Percentiles rank a stretch among this genome's conserved stretches.
These are phyloP conservation scores for Candida hispaniensis DNA, from an alignment of 805 yeast genomes.

Conservation along the genomic window DNA sequence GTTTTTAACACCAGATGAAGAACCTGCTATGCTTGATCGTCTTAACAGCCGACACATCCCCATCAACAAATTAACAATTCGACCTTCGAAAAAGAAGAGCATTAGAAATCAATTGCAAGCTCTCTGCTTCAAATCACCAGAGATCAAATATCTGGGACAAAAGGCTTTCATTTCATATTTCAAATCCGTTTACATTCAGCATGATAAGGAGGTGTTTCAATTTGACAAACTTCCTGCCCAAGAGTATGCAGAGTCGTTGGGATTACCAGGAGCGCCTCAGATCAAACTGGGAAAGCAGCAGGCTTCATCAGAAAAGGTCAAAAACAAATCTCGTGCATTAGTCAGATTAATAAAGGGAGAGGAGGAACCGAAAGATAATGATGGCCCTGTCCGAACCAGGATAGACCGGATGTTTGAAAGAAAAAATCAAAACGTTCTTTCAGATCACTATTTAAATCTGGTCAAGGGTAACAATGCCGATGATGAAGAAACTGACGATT, in stretches of 20 bases:
- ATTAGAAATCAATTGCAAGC: constrained; percentile 81
- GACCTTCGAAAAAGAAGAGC: constrained; percentile 58
- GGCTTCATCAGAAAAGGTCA: constrained; percentile 34
- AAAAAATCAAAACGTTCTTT: constrained; percentile 80
- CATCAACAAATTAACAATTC: constrained; percentile 61
- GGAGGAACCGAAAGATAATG: constrained; percentile 35
- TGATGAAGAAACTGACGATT: constrained; percentile 53
- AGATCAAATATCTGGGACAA: constrained; percentile 85
- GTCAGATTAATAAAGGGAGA: constrained; percentile 47
- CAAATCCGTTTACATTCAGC: constrained; percentile 73
- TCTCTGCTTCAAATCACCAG: constrained; percentile 82
- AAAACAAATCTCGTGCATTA: constrained; percentile 70
- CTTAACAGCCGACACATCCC: constrained; percentile 55
- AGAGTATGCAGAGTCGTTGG: constrained; percentile 75
- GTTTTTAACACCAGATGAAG: constrained; percentile 77
- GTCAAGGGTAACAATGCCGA: constrained; percentile 38
- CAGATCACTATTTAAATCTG: constrained; percentile 76
- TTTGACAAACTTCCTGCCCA: constrained; percentile 69
- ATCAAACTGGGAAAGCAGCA: constrained; percentile 51
- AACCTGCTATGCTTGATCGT: constrained; percentile 58
- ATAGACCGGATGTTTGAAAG: constrained; percentile 95
- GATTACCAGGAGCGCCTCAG: constrained; percentile 93
- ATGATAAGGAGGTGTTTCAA: constrained; percentile 77
- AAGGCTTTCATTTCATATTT: constrained; percentile 90
- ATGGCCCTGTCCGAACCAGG: constrained; percentile 59